Base-by-base conservation (phyloP, 257 asterid genomes). In the Penstemon davidsonii region DNA sequence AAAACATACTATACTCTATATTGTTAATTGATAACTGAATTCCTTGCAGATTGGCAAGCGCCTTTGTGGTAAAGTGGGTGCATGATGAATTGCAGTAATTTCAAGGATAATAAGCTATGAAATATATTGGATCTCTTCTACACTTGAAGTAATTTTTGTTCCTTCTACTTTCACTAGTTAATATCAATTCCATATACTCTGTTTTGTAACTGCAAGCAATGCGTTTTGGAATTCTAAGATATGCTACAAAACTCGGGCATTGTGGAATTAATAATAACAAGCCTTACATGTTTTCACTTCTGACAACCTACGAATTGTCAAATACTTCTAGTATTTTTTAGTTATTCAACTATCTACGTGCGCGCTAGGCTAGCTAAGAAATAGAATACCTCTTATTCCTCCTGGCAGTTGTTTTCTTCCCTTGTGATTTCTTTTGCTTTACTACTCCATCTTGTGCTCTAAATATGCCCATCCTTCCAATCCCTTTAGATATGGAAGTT, bases 401-500 rank as follows among this genome's bases (percentile, higher is more conserved):
- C 47, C 68, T 62, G 44, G 63, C 73, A 39, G 71, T 45, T 76
- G 64, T 75, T 15, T 70, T 43, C 75, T 69, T 78, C n/a, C 73
- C 71, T 25, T 73, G 73, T 5, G 76, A 53, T 64, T 80, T 84
- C 76, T 71, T 82, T 36, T 76, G 83, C 12, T 79, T 86, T 78
- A 72, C 74, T 8, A 80, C 68, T 12, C 83, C 82, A 5, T 72
- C 73, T 33, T 81, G 79, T 51, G 76, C 76, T 5, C 80, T 78
- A 62, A 86, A 85, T 68, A 87, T 81, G 2, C 83, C 86, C 7
- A 87, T 62, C 55, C 83, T 82, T 46, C 87, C 88, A 18, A 84
- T 79, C 39, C 94, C 95, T 73, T 59, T 85, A 18, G 91, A 87
- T 63, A 87, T 81, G 40, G 95, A 85, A 59, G 84, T 83, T n/a